Evolutionary conservation across 805 yeast species (phyloP).

Genomic region (Cyberlindnera amylophila): DNA sequence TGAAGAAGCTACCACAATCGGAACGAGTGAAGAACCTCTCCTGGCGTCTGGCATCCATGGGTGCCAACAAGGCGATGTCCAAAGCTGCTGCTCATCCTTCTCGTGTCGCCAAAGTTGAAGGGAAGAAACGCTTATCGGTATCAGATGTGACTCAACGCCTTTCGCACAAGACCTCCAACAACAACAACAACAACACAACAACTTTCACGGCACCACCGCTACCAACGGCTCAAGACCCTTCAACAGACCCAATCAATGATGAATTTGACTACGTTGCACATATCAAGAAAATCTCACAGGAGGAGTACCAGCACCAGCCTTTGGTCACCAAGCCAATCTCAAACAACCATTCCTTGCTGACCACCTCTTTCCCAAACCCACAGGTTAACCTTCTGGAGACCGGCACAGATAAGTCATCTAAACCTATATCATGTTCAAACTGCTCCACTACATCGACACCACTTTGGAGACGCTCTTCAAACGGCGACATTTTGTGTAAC

Average conservation of each 20-base stretch:
- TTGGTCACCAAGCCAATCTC: slow-evolving; percentile 11
- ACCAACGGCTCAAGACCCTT: slow-evolving; percentile 2
- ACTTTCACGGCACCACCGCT: background rate
- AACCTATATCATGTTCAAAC: slow-evolving; percentile 55
- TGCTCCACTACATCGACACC: slow-evolving; percentile 91
- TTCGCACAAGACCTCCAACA: background rate
- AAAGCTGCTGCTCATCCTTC: background rate
- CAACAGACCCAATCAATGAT: slow-evolving; percentile 36
- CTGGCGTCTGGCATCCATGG: slow-evolving; percentile 15
- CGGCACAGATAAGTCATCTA: slow-evolving; percentile 1
- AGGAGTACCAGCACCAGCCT: slow-evolving; percentile 13
- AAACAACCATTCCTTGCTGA: slow-evolving; percentile 14
- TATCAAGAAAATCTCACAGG: slow-evolving; percentile 48
- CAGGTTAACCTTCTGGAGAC: slow-evolving; percentile 13
- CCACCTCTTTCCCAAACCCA: slow-evolving; percentile 15
- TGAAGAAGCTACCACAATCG: slow-evolving; percentile 13
- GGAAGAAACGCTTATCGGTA: slow-evolving; percentile 5
- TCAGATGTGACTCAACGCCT: slow-evolving; percentile 9
- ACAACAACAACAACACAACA: background rate
- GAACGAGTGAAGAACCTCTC: slow-evolving; percentile 16
- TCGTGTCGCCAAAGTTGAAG: slow-evolving; percentile 2
- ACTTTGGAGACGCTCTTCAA: slow-evolving; percentile 89
- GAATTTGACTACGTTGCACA: slow-evolving; percentile 64
- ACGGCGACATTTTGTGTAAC: slow-evolving; percentile 87
- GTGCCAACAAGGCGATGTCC: background rate